Base-by-base conservation (phyloP, 306 rosid species). In the Abrus pulchellus region DNA sequence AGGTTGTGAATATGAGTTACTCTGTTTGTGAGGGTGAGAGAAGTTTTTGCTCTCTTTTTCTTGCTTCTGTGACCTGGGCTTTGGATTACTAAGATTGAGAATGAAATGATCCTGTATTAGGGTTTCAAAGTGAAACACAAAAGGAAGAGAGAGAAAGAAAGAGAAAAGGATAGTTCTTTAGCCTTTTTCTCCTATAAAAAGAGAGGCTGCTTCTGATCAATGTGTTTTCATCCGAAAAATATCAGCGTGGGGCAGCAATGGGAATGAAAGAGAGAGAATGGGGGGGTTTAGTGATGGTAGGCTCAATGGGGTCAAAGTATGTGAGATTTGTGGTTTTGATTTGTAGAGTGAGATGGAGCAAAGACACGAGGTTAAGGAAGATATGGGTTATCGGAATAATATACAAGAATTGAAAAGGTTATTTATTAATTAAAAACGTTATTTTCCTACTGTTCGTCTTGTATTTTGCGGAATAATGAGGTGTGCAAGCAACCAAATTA, bases 401-500 rank as follows among this genome's bases (percentile, higher is more conserved):
- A 64, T 29, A 40, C 9, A n/a, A 52, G 6, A 52, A 52, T 66
- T 68, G 13, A 13, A 60, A 32, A 57, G 5, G 2, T 5, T 48
- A 9, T 32, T 61, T 83, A 27, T 62, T 70, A 61, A 74, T 55
- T 56, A 5, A 27, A 0, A 74, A 27, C 32, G 40, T 44, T 72
- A 10, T 53, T 53, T 53, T 14, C 64, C 9, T 5, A 55, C 45
- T 36, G 53, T 38, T 74, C 45, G 59, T 56, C 55, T 69, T 75
- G 7, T 43, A 69, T 72, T 54, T 66, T 50, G 54, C 28, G 62
- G 74, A 64, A 83, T 76, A 57, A 61, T 80, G 89, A 87, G 89
- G 86, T 80, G 87, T 88, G 90, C 87, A 85, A 88, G 90, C 91
- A 85, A 90, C 92, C 92, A 83, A 79, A 84, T 50, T 50, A 68